These are phyloP conservation scores for Neonectria ditissima DNA, from an alignment of 2,329 filamentous ascomycete species.

Conservation along the genomic window DNA sequence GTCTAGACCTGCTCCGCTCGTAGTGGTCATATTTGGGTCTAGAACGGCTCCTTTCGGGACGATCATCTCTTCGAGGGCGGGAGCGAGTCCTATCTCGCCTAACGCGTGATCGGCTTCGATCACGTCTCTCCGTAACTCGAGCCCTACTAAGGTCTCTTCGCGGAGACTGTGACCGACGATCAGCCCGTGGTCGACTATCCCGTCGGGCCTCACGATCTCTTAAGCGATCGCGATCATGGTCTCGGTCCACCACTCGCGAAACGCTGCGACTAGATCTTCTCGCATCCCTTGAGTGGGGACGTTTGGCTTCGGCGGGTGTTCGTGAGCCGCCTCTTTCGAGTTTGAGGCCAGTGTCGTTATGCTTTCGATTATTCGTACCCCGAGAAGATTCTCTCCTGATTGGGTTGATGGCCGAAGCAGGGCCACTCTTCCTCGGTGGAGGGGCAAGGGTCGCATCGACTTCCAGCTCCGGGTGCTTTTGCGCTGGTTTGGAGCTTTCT, in stretches of 20 bases:
- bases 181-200: constrained; percentile 48
- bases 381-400: constrained; percentile 61
- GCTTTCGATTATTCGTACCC: constrained; percentile 56
- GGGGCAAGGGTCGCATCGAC: constrained; percentile 67
- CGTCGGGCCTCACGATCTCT: constrained; percentile 45
- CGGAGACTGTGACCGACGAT: constrained; percentile 55
- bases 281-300: constrained; percentile 44
- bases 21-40: constrained; percentile 49
- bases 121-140: constrained; percentile 49
- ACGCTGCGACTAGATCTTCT: constrained; percentile 49
- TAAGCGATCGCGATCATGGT: constrained; percentile 44
- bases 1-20: constrained; percentile 51
- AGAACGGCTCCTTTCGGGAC: constrained; percentile 50
- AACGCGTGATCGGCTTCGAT: constrained; percentile 51
- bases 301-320: constrained; percentile 46
- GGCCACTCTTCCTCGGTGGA: constrained; percentile 63
- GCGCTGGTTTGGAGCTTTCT: constrained; percentile 65
- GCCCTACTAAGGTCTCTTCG: constrained; percentile 51
- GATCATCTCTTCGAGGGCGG: constrained; percentile 49
- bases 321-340: constrained; percentile 51
- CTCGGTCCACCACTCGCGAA: constrained; percentile 45
- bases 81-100: constrained; percentile 57
- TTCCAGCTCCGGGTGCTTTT: constrained; percentile 66
- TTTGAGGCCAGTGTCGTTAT: constrained; percentile 47
- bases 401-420: constrained; percentile 70